Evolutionary conservation across 2,329 filamentous ascomycete genomes (phyloP), one percentile per base, ranked within the genome.

Genomic region (Dactylellina drechsleri): DNA sequence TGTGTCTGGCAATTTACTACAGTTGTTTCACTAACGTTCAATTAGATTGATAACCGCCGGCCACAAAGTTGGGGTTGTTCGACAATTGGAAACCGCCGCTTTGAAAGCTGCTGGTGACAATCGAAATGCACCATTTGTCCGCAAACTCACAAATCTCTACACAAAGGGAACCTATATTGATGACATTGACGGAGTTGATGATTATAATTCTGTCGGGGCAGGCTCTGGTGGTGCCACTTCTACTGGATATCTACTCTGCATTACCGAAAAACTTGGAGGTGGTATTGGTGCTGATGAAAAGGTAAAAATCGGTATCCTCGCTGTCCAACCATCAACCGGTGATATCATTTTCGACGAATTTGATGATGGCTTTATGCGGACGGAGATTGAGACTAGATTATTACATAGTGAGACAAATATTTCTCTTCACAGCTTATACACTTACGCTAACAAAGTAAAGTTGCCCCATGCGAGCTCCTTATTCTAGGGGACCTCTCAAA

Each of bases 151-250:
- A 15, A 97, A 96, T 80, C 86, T 99, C 5, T 99, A 99, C 83
- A 99, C 95, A 7, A 99, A 98, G 82, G 95, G 93, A 50, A 99
- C 95, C 1, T 99, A 98, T 79, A 90, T 99, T 67, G 95, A 98
- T 80, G 95, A 99, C 81, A 87, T 92, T 8, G 94, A 95, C 76
- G 92, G 92, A 26, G 82, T 97, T 4, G 90, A 91, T 61, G 84
- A 86, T 45, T 54, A 74, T 47, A 57, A 67, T 41, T 74, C 71
- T 20, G 60, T 57, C n/a, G 75, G 77, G 10, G 72, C 77, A 8
- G 78, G 77, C 5, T 85, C 87, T 0, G 86, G 88, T 0, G 84
- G 87, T 0, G 88, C 86, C n/a, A 85, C 87, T 2, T 85, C 88
- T 23, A 91, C 89, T 1, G 95, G 95, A n/a, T 97, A 97, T 80